Conservation (phyloP, 148 eudicot genomes). For the Vaccinium myrtillus region DNA sequence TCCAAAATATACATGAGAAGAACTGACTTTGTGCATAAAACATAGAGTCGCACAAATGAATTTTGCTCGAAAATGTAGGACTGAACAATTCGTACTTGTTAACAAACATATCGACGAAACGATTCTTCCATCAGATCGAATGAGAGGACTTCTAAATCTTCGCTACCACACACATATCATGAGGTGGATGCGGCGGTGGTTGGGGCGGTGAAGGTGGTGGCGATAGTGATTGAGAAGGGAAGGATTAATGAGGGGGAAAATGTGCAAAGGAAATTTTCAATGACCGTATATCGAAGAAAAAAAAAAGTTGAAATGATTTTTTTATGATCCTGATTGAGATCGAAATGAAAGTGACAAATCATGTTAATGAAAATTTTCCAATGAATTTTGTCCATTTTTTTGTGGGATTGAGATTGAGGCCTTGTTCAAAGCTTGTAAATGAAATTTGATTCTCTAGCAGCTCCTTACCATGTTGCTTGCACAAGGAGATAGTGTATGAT, state of each 20-base stretch:
- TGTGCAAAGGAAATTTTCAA: neutral
- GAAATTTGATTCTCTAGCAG: neutral
- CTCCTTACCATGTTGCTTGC: neutral
- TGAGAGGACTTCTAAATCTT: neutral
- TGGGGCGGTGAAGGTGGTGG: no score
- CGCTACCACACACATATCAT: neutral
- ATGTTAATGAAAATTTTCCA: neutral
- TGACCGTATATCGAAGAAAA: neutral
- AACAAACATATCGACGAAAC: neutral
- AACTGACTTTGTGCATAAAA: no score
- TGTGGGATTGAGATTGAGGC: neutral
- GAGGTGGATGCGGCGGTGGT: neutral
- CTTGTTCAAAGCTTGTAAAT: neutral
- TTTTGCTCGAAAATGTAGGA: no score
- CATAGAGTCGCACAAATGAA: no score
- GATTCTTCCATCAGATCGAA: neutral
- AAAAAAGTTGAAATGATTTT: neutral
- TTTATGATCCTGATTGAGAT: neutral
- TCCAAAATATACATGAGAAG: no score
- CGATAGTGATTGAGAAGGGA: no score
- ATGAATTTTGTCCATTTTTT: neutral
- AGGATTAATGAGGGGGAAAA: no score
- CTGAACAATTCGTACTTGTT: no score
- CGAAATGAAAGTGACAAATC: neutral
- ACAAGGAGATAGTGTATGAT: neutral